These are phyloP conservation scores for Serendipita sp. DNA, from an alignment of 768 basidiomycete genomes.

Conservation along the genomic window DNA sequence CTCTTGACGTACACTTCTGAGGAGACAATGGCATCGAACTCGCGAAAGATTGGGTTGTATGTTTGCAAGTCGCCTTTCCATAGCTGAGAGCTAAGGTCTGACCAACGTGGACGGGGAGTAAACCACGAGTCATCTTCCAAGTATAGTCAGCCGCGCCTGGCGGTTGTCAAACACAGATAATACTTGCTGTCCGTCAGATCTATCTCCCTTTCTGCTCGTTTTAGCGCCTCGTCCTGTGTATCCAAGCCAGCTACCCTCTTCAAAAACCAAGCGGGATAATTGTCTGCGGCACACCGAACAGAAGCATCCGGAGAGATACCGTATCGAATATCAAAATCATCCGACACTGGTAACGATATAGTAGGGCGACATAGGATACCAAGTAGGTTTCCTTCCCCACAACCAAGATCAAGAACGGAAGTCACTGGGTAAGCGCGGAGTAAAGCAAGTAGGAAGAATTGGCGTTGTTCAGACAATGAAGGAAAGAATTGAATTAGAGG, in stretches of 20 bases:
- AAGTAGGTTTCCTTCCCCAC: conserved; percentile 66
- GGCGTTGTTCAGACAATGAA: not conserved
- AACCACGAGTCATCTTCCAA: conserved; percentile 11
- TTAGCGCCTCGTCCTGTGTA: conserved; percentile 37
- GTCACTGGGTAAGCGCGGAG: not conserved
- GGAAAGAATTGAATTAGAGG: not conserved
- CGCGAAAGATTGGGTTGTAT: conserved; percentile 49
- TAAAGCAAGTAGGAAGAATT: not conserved
- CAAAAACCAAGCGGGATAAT: conserved; percentile 42
- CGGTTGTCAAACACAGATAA: conserved; percentile 4
- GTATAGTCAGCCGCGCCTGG: conserved; percentile 12
- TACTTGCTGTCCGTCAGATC: conserved; percentile 13
- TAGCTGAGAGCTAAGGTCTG: conserved; percentile 43
- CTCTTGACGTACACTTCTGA: conserved; percentile 55
- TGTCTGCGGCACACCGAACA: conserved; percentile 19
- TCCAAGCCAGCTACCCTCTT: conserved; percentile 53
- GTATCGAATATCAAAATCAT: not conserved
- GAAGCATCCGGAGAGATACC: conserved; percentile 14
- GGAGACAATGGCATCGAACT: conserved; percentile 51
- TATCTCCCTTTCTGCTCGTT: conserved; percentile 29
- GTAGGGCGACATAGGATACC: conserved; percentile 56
- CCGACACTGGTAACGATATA: conserved; percentile 36
- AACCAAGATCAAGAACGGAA: conserved; percentile 59
- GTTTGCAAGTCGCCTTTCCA: conserved; percentile 63
- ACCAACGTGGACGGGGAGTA: conserved; percentile 36